Percentiles rank a stretch among this genome's conserved stretches.
Conservation (phyloP, 192 early-diverging fungal species). For the Coemansia sp. region DNA sequence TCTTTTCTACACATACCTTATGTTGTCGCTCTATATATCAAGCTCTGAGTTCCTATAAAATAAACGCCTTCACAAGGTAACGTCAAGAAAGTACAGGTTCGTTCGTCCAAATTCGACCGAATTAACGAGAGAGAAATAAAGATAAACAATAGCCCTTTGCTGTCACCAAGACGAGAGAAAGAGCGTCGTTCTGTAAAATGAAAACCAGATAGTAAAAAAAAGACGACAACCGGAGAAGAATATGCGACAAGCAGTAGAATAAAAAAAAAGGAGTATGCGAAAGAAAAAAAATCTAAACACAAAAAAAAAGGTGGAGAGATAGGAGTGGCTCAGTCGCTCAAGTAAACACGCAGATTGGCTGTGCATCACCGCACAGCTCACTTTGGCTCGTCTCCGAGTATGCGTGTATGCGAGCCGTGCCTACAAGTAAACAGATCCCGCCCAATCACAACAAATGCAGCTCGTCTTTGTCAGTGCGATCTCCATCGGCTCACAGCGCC, state of each 20-base stretch:
- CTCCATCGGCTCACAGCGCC: not conserved
- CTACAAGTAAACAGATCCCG: constrained; percentile 33
- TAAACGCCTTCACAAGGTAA: not conserved
- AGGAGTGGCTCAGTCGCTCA: not conserved
- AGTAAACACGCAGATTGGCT: constrained; percentile 13
- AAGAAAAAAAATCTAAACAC: constrained; percentile 2
- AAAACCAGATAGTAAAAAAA: not conserved
- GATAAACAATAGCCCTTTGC: constrained; percentile 13
- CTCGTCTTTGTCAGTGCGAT: not conserved
- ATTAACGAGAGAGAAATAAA: not conserved
- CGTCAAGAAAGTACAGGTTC: not conserved
- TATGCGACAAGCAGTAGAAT: no score
- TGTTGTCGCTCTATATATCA: not conserved
- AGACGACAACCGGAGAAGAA: not conserved
- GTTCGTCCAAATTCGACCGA: not conserved
- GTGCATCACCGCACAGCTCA: not conserved
- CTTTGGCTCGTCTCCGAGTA: not conserved
- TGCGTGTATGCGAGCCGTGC: not conserved
- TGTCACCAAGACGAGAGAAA: constrained; percentile 4
- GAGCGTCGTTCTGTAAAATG: not conserved
- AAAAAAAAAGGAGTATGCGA: constrained; percentile 10
- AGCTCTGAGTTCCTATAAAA: not conserved
- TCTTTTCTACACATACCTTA: not conserved
- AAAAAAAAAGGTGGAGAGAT: constrained; percentile 4
- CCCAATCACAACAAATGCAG: constrained; percentile 32